Evolutionary conservation across 1,284 basidiomycete genomes (phyloP).

Genomic region (Cutaneotrichosporon cyanovorans): DNA sequence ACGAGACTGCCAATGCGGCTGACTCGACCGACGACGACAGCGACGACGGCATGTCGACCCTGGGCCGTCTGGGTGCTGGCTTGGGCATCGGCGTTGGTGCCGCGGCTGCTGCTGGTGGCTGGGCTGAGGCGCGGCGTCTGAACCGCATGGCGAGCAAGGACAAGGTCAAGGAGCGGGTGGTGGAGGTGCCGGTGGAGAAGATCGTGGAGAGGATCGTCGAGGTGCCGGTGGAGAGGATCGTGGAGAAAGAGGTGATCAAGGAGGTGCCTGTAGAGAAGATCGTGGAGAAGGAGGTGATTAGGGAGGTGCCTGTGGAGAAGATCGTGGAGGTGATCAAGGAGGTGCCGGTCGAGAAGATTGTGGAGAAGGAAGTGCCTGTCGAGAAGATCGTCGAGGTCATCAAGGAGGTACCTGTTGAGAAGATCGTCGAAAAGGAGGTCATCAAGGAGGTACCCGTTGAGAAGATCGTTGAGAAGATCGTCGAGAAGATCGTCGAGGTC

Average conservation of each 20-base stretch:
- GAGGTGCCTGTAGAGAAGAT: slow-evolving; percentile 26
- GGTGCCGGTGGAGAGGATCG: slow-evolving; percentile 41
- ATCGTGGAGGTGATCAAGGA: slow-evolving; percentile 45
- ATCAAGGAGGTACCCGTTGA: slow-evolving; percentile 30
- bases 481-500: slow-evolving; percentile 37
- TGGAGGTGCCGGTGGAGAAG: slow-evolving; percentile 45
- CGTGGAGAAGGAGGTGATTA: slow-evolving; percentile 26
- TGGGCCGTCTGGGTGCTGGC: not conserved
- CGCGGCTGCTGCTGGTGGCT: slow-evolving; percentile 23
- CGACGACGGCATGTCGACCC: slow-evolving; percentile 3
- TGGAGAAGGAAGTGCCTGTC: slow-evolving; percentile 35
- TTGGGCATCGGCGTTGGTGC: slow-evolving; percentile 19
- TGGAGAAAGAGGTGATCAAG: slow-evolving; percentile 35
- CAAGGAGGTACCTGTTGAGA: slow-evolving; percentile 41
- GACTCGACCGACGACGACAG: slow-evolving; percentile 46
- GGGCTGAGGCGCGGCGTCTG: slow-evolving; percentile 23
- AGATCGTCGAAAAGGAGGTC: slow-evolving; percentile 23
- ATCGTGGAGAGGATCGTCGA: slow-evolving; percentile 43
- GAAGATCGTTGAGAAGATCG: slow-evolving; percentile 41
- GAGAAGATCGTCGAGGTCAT: slow-evolving; percentile 30
- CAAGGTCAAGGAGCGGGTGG: slow-evolving; percentile 30
- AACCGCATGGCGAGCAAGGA: slow-evolving; percentile 18
- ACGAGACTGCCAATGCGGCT: slow-evolving; percentile 35
- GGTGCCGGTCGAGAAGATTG: slow-evolving; percentile 41
- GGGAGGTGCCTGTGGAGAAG: slow-evolving; percentile 33